A percentile compares a stretch with the other conserved stretches of the same genome.
These are phyloP conservation scores for Lichtheimia ornata DNA, from an alignment of 371 early-diverging fungal genomes.

Conservation along the genomic window DNA sequence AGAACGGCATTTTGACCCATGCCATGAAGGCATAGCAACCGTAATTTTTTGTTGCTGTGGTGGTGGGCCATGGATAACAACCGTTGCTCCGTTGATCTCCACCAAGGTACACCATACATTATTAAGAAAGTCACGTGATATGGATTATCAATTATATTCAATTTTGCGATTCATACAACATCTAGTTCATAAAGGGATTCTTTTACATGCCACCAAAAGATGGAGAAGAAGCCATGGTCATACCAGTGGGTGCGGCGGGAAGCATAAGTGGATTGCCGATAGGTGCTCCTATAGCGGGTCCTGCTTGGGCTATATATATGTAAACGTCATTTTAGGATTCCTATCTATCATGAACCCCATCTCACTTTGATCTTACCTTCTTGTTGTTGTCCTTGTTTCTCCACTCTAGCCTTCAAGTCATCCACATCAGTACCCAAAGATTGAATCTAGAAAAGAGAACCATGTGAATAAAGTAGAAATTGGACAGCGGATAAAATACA, in stretches of 20 bases:
- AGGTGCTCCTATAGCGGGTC: slow-evolving; percentile 18
- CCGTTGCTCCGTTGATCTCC: no score
- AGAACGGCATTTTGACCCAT: slow-evolving; percentile 72
- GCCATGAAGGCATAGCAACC: slow-evolving; percentile 78
- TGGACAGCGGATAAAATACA: background rate
- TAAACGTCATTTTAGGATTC: no score
- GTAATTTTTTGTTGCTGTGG: slow-evolving; percentile 26
- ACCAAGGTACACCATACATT: no score
- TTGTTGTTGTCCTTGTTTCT: slow-evolving; percentile 15
- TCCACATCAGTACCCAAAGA: slow-evolving; percentile 22
- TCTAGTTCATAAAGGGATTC: background rate
- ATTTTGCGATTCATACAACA: no score
- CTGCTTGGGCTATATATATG: slow-evolving; percentile 31
- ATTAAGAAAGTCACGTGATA: no score
- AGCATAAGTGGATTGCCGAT: slow-evolving; percentile 69
- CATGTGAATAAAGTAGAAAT: no score
- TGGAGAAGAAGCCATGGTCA: background rate
- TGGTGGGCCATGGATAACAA: no score
- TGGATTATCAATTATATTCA: no score
- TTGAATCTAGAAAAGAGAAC: slow-evolving; percentile 8
- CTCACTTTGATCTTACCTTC: slow-evolving; percentile 27
- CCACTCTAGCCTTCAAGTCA: slow-evolving; percentile 21
- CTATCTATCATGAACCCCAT: slow-evolving; percentile 25
- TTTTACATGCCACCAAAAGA: background rate
- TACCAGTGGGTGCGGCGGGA: slow-evolving; percentile 29